Conservation (phyloP, 116 monocot species). For the Cymodocea nodosa region DNA sequence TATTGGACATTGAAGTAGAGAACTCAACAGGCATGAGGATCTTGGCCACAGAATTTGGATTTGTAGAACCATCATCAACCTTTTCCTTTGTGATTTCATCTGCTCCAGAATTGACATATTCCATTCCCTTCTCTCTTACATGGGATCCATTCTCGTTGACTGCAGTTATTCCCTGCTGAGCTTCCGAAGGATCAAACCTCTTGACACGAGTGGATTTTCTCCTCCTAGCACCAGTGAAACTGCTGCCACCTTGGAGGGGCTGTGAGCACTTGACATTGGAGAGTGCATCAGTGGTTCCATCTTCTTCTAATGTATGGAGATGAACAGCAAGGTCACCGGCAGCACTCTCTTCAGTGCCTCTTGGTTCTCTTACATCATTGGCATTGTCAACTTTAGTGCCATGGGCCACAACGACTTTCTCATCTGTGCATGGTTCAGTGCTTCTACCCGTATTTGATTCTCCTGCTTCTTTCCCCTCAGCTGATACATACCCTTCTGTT, state of each 20-base stretch:
- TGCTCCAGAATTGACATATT: constrained; percentile 27
- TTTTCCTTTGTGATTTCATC: constrained; percentile 27
- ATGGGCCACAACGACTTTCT: not conserved
- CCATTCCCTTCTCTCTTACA: constrained; percentile 22
- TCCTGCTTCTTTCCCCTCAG: not conserved
- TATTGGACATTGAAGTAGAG: constrained; percentile 34
- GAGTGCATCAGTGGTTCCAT: constrained; percentile 17
- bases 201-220: constrained; percentile 76
- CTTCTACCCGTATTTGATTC: not conserved
- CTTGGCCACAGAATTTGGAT: constrained; percentile 36
- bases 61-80: constrained; percentile 14
- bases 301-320: constrained; percentile 14
- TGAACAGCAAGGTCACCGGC: constrained; percentile 16
- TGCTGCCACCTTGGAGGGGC: constrained; percentile 12
- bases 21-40: constrained; percentile 49
- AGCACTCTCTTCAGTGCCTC: constrained; percentile 4
- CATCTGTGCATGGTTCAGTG: not conserved
- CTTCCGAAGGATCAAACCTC: constrained; percentile 45
- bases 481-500: no score
- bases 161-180: not conserved
- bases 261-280: constrained; percentile 23
- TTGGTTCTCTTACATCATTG: not conserved
- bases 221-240: constrained; percentile 59
- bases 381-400: not conserved
- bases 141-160: no score